Evolutionary conservation across 2,329 filamentous ascomycete genomes (phyloP).

Genomic region (Calonectria pteridis): DNA sequence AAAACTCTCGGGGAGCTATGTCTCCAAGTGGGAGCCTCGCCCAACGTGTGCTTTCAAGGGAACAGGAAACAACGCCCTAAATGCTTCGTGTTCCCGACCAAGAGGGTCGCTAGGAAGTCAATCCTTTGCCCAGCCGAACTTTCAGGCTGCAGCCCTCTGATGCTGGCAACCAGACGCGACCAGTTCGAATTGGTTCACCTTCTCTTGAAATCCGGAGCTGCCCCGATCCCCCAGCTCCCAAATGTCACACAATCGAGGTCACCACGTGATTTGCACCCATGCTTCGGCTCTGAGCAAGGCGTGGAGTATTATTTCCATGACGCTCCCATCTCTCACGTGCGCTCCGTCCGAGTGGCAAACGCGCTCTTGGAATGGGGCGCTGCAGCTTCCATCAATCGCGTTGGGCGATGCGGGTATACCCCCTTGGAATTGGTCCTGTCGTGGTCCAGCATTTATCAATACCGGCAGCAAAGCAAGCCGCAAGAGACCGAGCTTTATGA

Average conservation of each 20-base stretch:
- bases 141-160: not conserved
- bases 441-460: not conserved
- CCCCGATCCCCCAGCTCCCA: not conserved
- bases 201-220: not conserved
- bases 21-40: not conserved
- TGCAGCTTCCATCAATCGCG: not conserved
- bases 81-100: not conserved
- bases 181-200: not conserved
- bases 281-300: not conserved
- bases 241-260: not conserved
- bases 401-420: not conserved
- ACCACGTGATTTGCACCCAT: not conserved
- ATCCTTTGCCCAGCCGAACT: not conserved
- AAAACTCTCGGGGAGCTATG: not conserved
- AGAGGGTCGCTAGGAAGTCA: not conserved
- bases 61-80: too few species aligned
- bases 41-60: not conserved
- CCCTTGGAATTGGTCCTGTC: constrained; percentile 1
- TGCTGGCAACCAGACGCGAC: not conserved
- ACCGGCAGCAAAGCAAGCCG: not conserved
- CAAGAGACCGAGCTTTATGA: not conserved
- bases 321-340: not conserved
- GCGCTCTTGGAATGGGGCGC: not conserved
- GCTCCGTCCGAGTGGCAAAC: not conserved
- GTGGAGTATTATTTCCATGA: not conserved